A percentile compares a stretch with the other conserved stretches of the same genome.
phyloP scores from a whole-genome alignment of 331 rosid species.

The Pyrus hybrid region DNA sequence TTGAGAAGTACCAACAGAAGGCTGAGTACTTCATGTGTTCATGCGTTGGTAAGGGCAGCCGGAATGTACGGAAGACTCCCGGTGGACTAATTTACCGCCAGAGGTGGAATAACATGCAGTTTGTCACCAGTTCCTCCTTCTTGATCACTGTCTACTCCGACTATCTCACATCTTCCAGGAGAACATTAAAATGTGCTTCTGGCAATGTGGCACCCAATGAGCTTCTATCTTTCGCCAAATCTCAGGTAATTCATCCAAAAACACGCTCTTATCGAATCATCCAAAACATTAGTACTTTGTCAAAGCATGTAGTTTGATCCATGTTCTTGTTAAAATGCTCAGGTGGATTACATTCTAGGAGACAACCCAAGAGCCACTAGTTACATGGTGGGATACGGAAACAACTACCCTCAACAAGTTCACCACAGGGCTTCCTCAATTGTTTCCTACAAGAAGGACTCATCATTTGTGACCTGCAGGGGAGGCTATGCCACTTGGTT shows the following conservation, averaged over 20 bases:
- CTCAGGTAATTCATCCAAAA: slow-evolving; percentile 43
- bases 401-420: slow-evolving; percentile 76
- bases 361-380: slow-evolving; percentile 97
- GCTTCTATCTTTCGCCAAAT: slow-evolving; percentile 68
- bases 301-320: not conserved
- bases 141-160: slow-evolving; percentile 86
- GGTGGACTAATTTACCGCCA: slow-evolving; percentile 90
- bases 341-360: slow-evolving; percentile 96
- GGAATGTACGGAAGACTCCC: slow-evolving; percentile 79
- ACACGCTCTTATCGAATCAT: not conserved
- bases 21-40: slow-evolving; percentile 88
- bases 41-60: slow-evolving; percentile 60
- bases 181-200: slow-evolving; percentile 48
- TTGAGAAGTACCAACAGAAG: slow-evolving; percentile 56
- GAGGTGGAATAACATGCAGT: slow-evolving; percentile 98
- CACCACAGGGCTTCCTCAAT: slow-evolving; percentile 96
- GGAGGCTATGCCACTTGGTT: slow-evolving; percentile 96
- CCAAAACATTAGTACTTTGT: not conserved
- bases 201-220: slow-evolving; percentile 57
- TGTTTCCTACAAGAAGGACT: slow-evolving; percentile 69
- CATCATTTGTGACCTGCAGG: slow-evolving; percentile 73
- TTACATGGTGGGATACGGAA: slow-evolving; percentile 94
- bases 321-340: slow-evolving; percentile 5
- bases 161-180: slow-evolving; percentile 63
- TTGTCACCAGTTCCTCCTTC: slow-evolving; percentile 85